These are phyloP conservation scores for Asterophora lycoperdoides DNA, from an alignment of 768 basidiomycete genomes.

Conservation along the genomic window DNA sequence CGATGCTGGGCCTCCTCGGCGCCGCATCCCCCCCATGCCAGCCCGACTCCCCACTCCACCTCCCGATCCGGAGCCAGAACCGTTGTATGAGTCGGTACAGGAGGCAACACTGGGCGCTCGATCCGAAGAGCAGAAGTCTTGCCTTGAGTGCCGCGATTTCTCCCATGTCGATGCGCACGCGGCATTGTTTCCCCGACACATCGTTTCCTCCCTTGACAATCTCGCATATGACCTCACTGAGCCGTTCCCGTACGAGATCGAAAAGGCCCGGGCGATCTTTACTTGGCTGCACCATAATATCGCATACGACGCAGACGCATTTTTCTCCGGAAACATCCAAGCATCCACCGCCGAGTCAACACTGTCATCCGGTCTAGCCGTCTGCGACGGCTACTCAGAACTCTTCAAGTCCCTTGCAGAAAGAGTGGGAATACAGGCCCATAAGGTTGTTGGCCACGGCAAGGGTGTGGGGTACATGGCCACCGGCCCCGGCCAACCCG, in stretches of 20 bases:
- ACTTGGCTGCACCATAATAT: constrained; percentile 47
- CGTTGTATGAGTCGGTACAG: constrained; percentile 3
- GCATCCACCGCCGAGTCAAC: constrained; percentile 34
- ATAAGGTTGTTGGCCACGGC: constrained; percentile 42
- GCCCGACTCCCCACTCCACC: constrained; percentile 27
- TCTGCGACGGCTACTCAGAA: constrained; percentile 48
- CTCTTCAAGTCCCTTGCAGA: constrained; percentile 38
- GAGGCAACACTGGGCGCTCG: constrained; percentile 7
- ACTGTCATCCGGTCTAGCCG: constrained; percentile 39
- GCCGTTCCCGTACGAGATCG: constrained; percentile 38
- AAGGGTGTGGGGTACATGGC: constrained; percentile 41
- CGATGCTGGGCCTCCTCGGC: constrained; percentile 12
- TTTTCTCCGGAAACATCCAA: constrained; percentile 39
- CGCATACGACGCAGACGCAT: constrained; percentile 38
- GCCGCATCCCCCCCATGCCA: constrained; percentile 30
- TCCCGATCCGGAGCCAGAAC: constrained; percentile 22
- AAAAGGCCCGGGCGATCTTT: constrained; percentile 45
- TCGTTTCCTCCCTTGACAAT: constrained; percentile 32
- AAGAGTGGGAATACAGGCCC: constrained; percentile 34
- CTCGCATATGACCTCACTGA: constrained; percentile 38
- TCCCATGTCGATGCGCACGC: constrained; percentile 40
- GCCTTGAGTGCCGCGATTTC: constrained; percentile 43
- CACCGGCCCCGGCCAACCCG: constrained; percentile 26
- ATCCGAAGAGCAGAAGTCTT: constrained; percentile 19
- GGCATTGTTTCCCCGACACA: constrained; percentile 37